phyloP scores from a whole-genome alignment of 2,329 filamentous ascomycete species.

The Calonectria multiphialidica region DNA sequence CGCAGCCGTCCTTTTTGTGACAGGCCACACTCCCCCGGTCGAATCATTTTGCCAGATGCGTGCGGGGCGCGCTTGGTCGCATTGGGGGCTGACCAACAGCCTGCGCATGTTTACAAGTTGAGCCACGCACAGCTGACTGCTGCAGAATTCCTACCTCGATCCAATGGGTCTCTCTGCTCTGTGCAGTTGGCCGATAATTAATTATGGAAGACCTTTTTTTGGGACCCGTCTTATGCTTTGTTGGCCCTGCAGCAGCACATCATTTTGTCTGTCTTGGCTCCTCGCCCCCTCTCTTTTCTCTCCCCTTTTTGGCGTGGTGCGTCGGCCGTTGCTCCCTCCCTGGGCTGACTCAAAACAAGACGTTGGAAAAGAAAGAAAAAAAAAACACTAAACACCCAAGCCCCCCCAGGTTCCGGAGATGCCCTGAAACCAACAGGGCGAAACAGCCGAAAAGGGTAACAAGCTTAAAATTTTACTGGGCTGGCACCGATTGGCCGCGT shows the following conservation, averaged over 20 bases:
- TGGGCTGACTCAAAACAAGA: neutral
- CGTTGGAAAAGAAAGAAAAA: neutral
- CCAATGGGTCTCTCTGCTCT: too few relatives aligned
- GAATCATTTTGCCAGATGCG: neutral
- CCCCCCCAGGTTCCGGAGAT: neutral
- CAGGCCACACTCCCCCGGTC: neutral
- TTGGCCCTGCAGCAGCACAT: neutral
- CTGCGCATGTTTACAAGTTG: neutral
- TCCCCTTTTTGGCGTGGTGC: neutral
- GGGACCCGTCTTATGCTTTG: neutral
- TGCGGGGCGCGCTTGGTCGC: neutral
- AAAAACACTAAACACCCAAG: neutral
- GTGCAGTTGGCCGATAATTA: too few relatives aligned
- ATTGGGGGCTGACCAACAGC: neutral
- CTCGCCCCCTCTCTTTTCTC: neutral
- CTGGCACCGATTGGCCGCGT: neutral
- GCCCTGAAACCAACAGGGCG: neutral
- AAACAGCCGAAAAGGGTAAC: constrained; percentile 1
- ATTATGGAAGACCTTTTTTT: too few relatives aligned
- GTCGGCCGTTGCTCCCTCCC: neutral
- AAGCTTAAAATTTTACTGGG: neutral
- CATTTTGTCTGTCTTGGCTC: neutral
- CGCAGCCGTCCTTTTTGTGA: neutral
- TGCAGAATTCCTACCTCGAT: too few relatives aligned
- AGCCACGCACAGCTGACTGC: neutral